Evolutionary conservation across 257 asterid species (phyloP).

Genomic region (Thymus quinquecostatus): DNA sequence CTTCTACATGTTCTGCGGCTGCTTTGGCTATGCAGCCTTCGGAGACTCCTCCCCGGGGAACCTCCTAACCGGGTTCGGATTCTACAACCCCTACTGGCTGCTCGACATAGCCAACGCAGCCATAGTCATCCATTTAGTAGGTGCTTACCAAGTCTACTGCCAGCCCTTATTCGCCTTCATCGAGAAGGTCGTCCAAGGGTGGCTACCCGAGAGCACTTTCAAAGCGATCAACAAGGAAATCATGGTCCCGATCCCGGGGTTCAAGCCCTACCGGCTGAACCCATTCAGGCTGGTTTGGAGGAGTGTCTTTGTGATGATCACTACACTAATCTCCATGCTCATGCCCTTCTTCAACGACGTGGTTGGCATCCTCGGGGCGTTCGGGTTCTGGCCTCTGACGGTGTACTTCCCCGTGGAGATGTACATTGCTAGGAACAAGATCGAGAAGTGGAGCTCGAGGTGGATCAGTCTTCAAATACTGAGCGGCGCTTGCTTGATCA

Average conservation of each 20-base stretch:
- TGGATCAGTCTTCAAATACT: constrained; percentile 48
- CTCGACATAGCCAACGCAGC: constrained; percentile 50
- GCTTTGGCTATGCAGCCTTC: constrained; percentile 58
- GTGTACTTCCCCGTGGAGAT: constrained; percentile 58
- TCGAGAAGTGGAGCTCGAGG: constrained; percentile 40
- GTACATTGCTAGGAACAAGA: constrained; percentile 40
- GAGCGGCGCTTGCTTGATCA: constrained; percentile 44
- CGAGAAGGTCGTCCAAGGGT: constrained; percentile 26
- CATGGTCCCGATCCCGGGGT: constrained; percentile 33
- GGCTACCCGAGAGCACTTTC: constrained; percentile 41
- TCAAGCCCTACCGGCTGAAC: constrained; percentile 31
- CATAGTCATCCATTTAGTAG: constrained; percentile 54
- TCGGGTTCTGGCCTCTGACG: constrained; percentile 50
- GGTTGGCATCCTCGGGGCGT: constrained; percentile 53
- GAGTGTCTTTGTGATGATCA: constrained; percentile 37
- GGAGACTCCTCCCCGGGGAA: constrained; percentile 56
- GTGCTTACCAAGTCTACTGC: constrained; percentile 60
- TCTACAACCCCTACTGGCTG: constrained; percentile 59
- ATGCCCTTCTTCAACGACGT: constrained; percentile 55
- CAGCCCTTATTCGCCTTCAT: constrained; percentile 54
- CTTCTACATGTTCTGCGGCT: constrained; percentile 55
- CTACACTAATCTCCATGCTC: constrained; percentile 50
- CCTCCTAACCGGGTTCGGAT: constrained; percentile 61
- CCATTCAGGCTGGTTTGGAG: constrained; percentile 51
- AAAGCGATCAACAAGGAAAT: constrained; percentile 32